Evolutionary conservation across 148 eudicot species (phyloP), one percentile per base, ranked within the genome.

Genomic region (Diospyros kaki): DNA sequence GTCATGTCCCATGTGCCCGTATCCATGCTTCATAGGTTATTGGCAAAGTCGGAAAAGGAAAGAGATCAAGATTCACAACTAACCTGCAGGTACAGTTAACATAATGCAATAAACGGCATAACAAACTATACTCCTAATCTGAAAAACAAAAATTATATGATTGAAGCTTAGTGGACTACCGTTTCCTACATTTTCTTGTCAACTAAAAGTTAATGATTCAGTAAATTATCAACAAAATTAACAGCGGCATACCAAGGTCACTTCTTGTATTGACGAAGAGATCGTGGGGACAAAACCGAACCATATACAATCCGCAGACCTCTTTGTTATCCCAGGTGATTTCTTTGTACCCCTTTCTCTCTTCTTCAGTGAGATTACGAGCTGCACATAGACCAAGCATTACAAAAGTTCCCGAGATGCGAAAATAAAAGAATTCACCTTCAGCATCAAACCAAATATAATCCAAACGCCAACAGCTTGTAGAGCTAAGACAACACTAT

Each of bases 201-300:
- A 73, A 8, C 58, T 28, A 73, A 38, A 38, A 14, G 39, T 15
- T 18, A 39, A 8, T 28, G 44, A 18, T 12, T 52, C 53, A 55
- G 48, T 3, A 8, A 2, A 18, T 48, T 3, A 44, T 4, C 6
- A 1, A 50, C 1, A 48, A 75, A 54, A 50, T 62, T 9, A 69
- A 68, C 3, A 9, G 64, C 64, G 5, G 64, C 90, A 66, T 66
- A 95, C 99, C 99, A 64, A 95, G 89, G 88, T 95, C 99, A 78
- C 99, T 95, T 18, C 90, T 85, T 7, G 99, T 95, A 72, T 95
- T 95, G 77, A 90, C 94, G 73, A 95, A 95, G 71, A 95, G 87
- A 83, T 95, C 99, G 64, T 95, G 99, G 9, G 99, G 99, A 68
- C 99, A 95, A 85, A 95, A 95, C 14, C 97, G 96, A 78, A 95